Conservation (phyloP, 2,329 filamentous ascomycete species). For the Aureobasidium sp. region DNA sequence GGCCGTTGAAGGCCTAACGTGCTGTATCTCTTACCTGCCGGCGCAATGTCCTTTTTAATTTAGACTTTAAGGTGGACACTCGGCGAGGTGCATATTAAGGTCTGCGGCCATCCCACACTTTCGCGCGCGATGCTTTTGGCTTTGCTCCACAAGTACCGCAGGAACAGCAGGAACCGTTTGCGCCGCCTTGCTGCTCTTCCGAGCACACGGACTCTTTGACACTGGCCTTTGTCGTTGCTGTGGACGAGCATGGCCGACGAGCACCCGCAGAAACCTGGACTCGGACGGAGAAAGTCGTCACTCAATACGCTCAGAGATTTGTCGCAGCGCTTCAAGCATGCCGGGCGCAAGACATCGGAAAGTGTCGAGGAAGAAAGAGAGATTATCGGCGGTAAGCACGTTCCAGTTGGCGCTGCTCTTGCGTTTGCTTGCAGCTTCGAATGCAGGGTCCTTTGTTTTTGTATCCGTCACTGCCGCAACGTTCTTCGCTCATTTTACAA, state of each 20-base stretch:
- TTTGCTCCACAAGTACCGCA: conserved; percentile 10
- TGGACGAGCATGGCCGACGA: conserved; percentile 6
- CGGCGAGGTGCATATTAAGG: conserved; percentile 8
- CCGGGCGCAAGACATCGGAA: background rate
- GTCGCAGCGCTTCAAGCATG: background rate
- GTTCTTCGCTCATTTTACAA: conserved; percentile 11
- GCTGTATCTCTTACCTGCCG: conserved; percentile 7
- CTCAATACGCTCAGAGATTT: background rate
- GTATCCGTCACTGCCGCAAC: conserved; percentile 11
- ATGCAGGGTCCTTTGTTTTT: conserved; percentile 12
- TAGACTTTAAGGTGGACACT: conserved; percentile 2
- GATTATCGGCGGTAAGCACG: conserved; percentile 14
- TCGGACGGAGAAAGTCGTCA: conserved; percentile 3
- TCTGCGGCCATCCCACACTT: conserved; percentile 4
- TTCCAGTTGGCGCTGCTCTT: conserved; percentile 8
- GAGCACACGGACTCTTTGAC: background rate
- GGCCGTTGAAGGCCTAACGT: conserved; percentile 10
- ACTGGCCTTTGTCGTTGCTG: background rate
- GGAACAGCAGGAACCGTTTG: conserved; percentile 10
- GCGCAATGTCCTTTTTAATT: conserved; percentile 12
- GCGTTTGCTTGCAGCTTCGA: conserved; percentile 5
- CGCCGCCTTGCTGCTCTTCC: conserved; percentile 1
- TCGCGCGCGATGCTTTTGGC: conserved; percentile 4
- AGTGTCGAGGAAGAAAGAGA: conserved; percentile 6
- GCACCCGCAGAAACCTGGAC: background rate